Base-by-base conservation (phyloP, 1,139 yeast species). In the Kluyveromyces sp. region DNA sequence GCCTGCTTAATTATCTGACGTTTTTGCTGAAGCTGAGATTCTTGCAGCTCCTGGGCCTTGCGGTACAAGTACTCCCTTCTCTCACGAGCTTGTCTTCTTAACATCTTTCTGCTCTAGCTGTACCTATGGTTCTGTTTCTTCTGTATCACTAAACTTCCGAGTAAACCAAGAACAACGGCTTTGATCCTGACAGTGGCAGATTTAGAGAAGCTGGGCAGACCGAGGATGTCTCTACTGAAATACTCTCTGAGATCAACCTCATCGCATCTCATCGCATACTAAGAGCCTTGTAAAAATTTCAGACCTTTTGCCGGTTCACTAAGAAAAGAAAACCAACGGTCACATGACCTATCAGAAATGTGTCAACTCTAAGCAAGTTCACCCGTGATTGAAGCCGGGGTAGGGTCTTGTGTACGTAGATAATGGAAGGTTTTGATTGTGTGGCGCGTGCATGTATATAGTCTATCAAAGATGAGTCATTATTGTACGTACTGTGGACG, bases 11-110 rank as follows among this genome's bases (percentile, higher is more conserved):
- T 71, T 56, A 83, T 83, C 60, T 84, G 94, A 53, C 98, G 75
- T 63, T 89, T 89, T 57, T 86, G 92, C 16, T 84, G 81, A 38
- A 84, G 74, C 30, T 84, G 78, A 15, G 95, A 83, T 52, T 92
- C 97, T 63, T 94, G 96, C 31, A 89, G 74, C 60, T 87, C 94
- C 38, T 86, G 78, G 0, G 96, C 85, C 61, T 89, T 88, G 45
- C 89, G 75, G 69, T 86, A 92, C 36, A 89, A 72, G 57, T 88
- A 92, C 59, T 92, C 97, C 66, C 95, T 78, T 70, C 97, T 77
- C 64, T 89, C 96, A 69, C 97, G 80, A 16, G 96, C 96, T 61
- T 88, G 95, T 70, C 85, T 80, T 67, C 98, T 77, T 49, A 87
- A 71, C 96, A 72, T 72, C 17, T n/a, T n/a, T n/a, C 36, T 36